Conservation (phyloP, 2,329 filamentous ascomycete genomes). For the Nemania diffusa region DNA sequence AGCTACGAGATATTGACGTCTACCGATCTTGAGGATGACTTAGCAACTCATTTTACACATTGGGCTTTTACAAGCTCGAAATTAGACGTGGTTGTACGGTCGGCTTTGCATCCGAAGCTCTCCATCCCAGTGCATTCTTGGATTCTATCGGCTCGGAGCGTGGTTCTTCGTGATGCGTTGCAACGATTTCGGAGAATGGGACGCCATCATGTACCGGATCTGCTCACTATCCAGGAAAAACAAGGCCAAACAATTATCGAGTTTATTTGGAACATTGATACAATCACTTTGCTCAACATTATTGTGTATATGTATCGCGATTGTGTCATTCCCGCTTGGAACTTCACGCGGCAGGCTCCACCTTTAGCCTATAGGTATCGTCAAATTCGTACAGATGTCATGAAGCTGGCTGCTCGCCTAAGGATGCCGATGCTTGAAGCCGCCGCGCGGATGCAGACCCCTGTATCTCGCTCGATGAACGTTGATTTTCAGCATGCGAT, state of each 20-base stretch:
- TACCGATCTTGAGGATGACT: constrained; percentile 72
- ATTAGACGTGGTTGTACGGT: constrained; percentile 59
- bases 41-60: constrained; percentile 61
- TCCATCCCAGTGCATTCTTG: constrained; percentile 85
- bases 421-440: constrained; percentile 78
- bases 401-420: constrained; percentile 80
- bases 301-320: constrained; percentile 86
- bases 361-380: constrained; percentile 78
- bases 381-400: constrained; percentile 84
- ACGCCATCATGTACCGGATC: constrained; percentile 66
- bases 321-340: constrained; percentile 84
- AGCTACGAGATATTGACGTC: constrained; percentile 68
- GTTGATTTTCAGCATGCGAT: constrained; percentile 77
- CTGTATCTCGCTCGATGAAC: constrained; percentile 71
- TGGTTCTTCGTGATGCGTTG: constrained; percentile 71
- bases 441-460: constrained; percentile 78
- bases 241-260: constrained; percentile 67
- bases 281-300: constrained; percentile 82
- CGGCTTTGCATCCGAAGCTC: constrained; percentile 73
- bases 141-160: constrained; percentile 79
- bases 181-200: constrained; percentile 65
- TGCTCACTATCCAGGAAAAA: constrained; percentile 65
- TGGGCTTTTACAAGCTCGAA: constrained; percentile 54
- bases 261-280: constrained; percentile 75
- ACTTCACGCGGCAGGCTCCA: constrained; percentile 74